Percentiles rank a stretch among this genome's conserved stretches.
These are phyloP conservation scores for Monilinia polystroma DNA, from an alignment of 2,329 filamentous ascomycete species.

Conservation along the genomic window DNA sequence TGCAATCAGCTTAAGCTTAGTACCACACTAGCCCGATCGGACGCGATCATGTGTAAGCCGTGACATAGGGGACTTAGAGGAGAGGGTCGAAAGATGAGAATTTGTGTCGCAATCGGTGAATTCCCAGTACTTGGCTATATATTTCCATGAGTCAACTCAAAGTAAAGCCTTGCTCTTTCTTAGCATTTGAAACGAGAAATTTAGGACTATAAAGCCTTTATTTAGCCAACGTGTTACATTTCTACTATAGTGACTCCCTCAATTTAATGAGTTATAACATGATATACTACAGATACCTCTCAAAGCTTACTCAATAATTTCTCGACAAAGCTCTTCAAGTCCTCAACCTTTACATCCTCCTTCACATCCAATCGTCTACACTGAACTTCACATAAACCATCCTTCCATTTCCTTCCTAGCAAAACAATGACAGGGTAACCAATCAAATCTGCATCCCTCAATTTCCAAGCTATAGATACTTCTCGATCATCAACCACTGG, in stretches of 20 bases:
- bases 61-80: no score
- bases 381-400: constrained; percentile 38
- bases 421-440: constrained; percentile 85
- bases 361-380: constrained; percentile 36
- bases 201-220: no score
- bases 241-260: not conserved
- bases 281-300: not conserved
- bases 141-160: no score
- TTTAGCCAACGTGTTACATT: no score
- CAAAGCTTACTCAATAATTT: constrained; percentile 31
- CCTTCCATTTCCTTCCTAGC: constrained; percentile 67
- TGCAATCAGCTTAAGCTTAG: no score
- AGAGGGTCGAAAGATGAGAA: no score
- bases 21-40: no score
- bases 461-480: constrained; percentile 74
- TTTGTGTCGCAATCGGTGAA: no score
- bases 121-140: no score
- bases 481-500: constrained; percentile 71
- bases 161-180: no score
- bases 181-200: no score
- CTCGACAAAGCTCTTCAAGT: constrained; percentile 27
- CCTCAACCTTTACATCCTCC: constrained; percentile 31
- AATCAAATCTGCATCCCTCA: constrained; percentile 84
- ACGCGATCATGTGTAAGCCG: no score
- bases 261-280: not conserved